Conservation (phyloP, 208 protist species). For the Trichomonas vaginalis region DNA sequence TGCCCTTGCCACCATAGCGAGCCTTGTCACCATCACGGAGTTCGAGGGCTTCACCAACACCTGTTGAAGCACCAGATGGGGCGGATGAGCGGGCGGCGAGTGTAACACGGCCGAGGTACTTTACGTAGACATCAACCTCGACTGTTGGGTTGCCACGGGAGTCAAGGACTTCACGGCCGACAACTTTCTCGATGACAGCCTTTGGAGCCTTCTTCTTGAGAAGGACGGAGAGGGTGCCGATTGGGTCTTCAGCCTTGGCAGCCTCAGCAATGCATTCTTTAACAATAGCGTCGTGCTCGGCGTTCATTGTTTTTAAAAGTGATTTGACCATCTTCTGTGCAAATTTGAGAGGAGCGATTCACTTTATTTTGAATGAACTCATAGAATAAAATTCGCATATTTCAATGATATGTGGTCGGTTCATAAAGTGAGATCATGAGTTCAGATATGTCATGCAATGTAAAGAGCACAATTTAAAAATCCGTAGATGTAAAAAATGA, state of each 20-base stretch:
- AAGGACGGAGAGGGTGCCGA: neutral
- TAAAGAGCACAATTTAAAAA: too few species aligned
- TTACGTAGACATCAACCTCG: neutral
- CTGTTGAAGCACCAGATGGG: slow-evolving; percentile 94
- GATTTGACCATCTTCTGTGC: neutral
- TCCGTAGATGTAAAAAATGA: too few species aligned
- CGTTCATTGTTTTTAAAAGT: neutral
- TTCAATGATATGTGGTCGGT: too few species aligned
- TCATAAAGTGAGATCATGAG: too few species aligned
- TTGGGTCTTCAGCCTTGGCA: neutral
- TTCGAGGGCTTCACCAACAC: slow-evolving; percentile 79
- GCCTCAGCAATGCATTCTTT: neutral
- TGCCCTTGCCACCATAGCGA: slow-evolving; percentile 81
- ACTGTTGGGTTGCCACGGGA: slow-evolving; percentile 18
- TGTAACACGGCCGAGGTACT: neutral
- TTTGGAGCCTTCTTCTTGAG: neutral
- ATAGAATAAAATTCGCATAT: too few species aligned
- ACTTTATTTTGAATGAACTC: too few species aligned
- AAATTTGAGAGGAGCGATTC: too few species aligned
- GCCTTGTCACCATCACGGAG: slow-evolving; percentile 77
- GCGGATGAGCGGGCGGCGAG: slow-evolving; percentile 40
- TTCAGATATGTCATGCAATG: too few species aligned
- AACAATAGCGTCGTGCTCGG: neutral
- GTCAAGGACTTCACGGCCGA: neutral
- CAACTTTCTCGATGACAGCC: neutral